Percentiles rank a stretch among this genome's conserved stretches.
Evolutionary conservation across 257 asterid species (phyloP).

Genomic region (Scutellaria barbata): DNA sequence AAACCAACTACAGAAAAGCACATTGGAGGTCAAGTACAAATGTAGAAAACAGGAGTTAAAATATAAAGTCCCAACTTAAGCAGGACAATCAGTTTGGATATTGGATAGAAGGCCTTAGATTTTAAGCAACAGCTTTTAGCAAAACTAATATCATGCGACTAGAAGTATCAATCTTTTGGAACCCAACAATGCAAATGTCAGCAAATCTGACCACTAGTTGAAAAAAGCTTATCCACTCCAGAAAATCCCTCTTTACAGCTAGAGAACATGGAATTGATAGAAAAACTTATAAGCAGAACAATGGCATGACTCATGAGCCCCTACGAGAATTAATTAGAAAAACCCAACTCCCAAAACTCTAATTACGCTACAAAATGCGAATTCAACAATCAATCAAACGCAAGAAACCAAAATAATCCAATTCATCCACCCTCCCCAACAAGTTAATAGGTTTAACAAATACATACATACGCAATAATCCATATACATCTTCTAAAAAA

Average conservation of each 20-base stretch:
- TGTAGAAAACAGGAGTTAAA: not conserved
- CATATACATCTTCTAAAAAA: not conserved
- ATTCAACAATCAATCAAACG: slow-evolving; percentile 1
- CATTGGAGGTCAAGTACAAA: not conserved
- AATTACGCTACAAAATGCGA: not conserved
- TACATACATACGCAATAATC: not conserved
- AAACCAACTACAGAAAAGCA: not conserved
- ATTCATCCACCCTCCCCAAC: not conserved
- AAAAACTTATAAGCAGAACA: not conserved
- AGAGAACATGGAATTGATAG: not conserved
- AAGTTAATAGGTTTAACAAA: not conserved
- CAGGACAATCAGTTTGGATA: not conserved
- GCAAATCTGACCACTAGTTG: not conserved
- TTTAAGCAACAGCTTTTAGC: not conserved
- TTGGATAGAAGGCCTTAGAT: not conserved
- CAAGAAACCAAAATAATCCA: not conserved
- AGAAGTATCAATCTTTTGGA: not conserved
- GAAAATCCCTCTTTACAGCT: not conserved
- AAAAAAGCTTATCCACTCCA: not conserved
- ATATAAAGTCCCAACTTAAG: not conserved
- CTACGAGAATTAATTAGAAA: not conserved
- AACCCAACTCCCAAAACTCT: not conserved
- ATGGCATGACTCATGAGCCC: not conserved
- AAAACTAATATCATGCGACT: not conserved
- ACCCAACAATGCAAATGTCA: not conserved